These are phyloP conservation scores for Backusella circina DNA, from an alignment of 192 early-diverging fungal species.

Conservation along the genomic window DNA sequence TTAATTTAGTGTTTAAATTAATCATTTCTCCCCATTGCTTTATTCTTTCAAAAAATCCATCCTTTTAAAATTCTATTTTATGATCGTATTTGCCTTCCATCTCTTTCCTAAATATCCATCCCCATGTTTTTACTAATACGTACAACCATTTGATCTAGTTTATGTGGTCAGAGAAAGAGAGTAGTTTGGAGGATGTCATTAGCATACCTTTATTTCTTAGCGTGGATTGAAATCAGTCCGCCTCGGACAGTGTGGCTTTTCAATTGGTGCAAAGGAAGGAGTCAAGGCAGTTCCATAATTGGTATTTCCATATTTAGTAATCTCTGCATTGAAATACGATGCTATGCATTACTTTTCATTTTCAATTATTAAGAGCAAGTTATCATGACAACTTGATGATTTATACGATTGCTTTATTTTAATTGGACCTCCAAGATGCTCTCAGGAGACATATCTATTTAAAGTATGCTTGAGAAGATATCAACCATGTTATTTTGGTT, in stretches of 20 bases:
- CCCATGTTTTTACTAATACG: background rate
- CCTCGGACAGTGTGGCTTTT: constrained; percentile 1
- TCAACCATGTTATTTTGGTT: no score
- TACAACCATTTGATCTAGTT: constrained; percentile 19
- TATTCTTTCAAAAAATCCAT: constrained; percentile 12
- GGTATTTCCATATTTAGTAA: background rate
- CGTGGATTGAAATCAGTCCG: background rate
- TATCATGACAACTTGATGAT: background rate
- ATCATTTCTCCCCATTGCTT: background rate
- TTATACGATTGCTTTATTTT: background rate
- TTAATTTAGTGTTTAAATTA: background rate
- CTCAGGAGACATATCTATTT: background rate
- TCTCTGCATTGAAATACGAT: background rate
- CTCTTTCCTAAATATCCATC: constrained; percentile 9
- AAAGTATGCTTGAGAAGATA: background rate
- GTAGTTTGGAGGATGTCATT: background rate
- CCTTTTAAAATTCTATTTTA: background rate
- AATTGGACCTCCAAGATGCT: background rate
- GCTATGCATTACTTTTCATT: background rate
- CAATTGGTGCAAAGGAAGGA: background rate
- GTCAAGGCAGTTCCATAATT: background rate
- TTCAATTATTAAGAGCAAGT: background rate
- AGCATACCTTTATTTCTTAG: background rate
- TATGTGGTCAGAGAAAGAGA: constrained; percentile 16
- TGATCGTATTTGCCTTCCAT: background rate